phyloP scores from a whole-genome alignment of 805 yeast genomes.

The Lipomyces japonicus region DNA sequence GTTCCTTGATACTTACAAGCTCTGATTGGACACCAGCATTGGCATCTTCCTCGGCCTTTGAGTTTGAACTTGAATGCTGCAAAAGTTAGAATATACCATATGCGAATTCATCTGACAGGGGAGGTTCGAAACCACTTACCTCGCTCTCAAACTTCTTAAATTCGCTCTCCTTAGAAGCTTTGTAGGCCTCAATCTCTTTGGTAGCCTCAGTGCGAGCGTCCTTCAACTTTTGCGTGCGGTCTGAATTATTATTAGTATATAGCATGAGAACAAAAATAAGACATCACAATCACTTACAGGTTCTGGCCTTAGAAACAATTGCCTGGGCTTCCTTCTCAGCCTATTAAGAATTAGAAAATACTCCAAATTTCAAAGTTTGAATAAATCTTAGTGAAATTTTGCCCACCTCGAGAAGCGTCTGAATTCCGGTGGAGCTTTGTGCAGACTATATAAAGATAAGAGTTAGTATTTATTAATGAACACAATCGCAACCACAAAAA shows the following conservation, averaged over 20 bases:
- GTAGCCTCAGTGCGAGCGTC: constrained; percentile 94
- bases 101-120: neutral
- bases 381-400: neutral
- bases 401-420: constrained; percentile 59
- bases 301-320: constrained; percentile 88
- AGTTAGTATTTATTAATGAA: neutral
- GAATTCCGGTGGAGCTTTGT: constrained; percentile 56
- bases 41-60: constrained; percentile 73
- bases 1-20: constrained; percentile 61
- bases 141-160: constrained; percentile 66
- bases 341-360: constrained; percentile 37
- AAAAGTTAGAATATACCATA: constrained; percentile 6
- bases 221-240: constrained; percentile 82
- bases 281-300: constrained; percentile 49
- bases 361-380: neutral
- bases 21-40: constrained; percentile 68
- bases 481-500: neutral
- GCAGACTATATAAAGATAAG: constrained; percentile 37
- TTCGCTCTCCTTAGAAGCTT: constrained; percentile 76
- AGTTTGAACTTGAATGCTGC: constrained; percentile 67
- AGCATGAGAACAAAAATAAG: constrained; percentile 31
- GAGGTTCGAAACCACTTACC: too few relatives aligned
- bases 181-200: constrained; percentile 81
- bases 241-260: constrained; percentile 37
- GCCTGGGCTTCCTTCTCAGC: constrained; percentile 98